Base-by-base conservation (phyloP, 2,329 filamentous ascomycete genomes). In the Clonostachys byssicola region DNA sequence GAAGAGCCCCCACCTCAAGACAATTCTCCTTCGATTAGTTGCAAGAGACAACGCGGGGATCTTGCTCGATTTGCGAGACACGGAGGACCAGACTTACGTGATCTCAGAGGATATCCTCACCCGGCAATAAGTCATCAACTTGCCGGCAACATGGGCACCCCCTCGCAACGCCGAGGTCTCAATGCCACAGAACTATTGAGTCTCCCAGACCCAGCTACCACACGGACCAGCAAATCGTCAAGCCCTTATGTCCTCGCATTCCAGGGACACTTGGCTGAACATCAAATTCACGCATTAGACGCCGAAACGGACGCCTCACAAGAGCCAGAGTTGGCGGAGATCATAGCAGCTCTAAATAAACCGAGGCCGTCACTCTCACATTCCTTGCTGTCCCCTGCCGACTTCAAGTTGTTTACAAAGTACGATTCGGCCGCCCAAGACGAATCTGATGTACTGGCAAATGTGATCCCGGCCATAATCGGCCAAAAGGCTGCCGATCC, bases 321-420 rank as follows among this genome's bases (percentile, higher is more conserved):
- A 43, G 52, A 55, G 48, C 64, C 60, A 48, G 65, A 69, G 47
- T 60, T 55, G 56, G 46, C 56, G 8, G 59, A 66, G n/a, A 49
- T 65, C 14, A 52, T 51, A 23, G 44, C 55, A 43, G 59, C 55
- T 47, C 43, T 69, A 16, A 49, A 48, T n/a, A 48, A 48, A 36
- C 58, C 39, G 16, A 56, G 63, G 52, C 44, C 52, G 13, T 69
- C 66, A 17, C 63, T 71, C 49, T 70, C 63, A 23, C 59, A 57
- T 38, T 67, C 65, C 23, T 43, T 52, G 34, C 67, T 68, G 51
- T 54, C 61, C 1, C 51, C 64, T 13, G 45, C 49, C 12, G 53
- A 52, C 3, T 67, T 63, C 41, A 23, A 55, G n/a, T n/a, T n/a
- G n/a, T n/a, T n/a, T n/a, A n/a, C n/a, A n/a, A n/a, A n/a, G n/a